A percentile compares a stretch with the other conserved stretches of the same genome.
Conservation (phyloP, 352 stramenopile genomes). For the Phytopythium oedochilum region DNA sequence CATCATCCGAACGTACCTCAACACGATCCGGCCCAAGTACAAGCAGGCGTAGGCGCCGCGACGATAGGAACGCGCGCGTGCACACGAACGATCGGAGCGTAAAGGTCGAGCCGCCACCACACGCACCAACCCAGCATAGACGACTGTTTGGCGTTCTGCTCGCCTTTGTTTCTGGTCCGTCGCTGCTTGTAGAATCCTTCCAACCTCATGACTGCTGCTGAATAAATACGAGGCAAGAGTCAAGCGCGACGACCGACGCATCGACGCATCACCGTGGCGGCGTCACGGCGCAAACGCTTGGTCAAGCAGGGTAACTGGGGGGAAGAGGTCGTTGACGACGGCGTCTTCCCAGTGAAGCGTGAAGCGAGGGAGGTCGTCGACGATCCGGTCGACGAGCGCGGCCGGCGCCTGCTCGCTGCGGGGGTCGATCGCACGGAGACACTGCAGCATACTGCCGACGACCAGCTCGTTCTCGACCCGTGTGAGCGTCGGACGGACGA, state of each 20-base stretch:
- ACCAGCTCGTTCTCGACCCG: constrained; percentile 15
- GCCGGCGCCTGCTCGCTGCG: constrained; percentile 10
- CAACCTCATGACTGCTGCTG: background rate
- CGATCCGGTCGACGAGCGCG: constrained; percentile 23
- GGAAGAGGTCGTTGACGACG: constrained; percentile 31
- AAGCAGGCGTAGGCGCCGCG: constrained; percentile 44
- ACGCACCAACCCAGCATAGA: background rate
- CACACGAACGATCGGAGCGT: no score
- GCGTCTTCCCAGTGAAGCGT: constrained; percentile 44
- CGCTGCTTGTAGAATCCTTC: background rate
- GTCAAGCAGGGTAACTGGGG: constrained; percentile 18
- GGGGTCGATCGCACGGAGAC: constrained; percentile 26
- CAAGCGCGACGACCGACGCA: background rate
- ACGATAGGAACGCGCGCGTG: background rate
- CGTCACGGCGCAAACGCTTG: constrained; percentile 14
- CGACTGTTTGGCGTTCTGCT: background rate
- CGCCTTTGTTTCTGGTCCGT: background rate
- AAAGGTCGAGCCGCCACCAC: no score
- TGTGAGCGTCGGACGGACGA: constrained; percentile 32
- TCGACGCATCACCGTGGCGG: background rate
- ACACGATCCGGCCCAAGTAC: constrained; percentile 51
- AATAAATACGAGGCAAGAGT: constrained; percentile 3
- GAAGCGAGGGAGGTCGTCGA: constrained; percentile 32
- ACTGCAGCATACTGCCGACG: constrained; percentile 32
- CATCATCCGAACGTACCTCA: constrained; percentile 58